phyloP scores from a whole-genome alignment of 225 moss, liverwort and hornwort genomes.

The Climacium dendroides region DNA sequence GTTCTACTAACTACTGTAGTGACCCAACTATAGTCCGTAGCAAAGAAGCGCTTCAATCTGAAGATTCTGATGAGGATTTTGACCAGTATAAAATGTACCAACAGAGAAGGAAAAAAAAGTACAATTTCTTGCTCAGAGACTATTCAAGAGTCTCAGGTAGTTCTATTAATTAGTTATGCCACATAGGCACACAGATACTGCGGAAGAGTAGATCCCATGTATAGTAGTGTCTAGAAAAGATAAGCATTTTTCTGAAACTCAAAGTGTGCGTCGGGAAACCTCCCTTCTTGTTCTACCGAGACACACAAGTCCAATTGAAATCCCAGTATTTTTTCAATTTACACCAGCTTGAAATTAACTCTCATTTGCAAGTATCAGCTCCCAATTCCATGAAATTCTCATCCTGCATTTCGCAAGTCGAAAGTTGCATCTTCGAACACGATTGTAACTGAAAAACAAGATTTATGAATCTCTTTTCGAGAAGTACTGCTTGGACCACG shows the following conservation, averaged over 20 bases:
- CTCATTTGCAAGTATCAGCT: neutral
- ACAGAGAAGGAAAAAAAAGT: neutral
- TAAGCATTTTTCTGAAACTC: neutral
- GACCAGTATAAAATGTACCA: neutral
- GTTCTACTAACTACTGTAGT: neutral
- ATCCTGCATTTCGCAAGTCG: neutral
- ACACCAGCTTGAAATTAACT: neutral
- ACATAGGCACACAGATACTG: neutral
- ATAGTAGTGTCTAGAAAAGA: neutral
- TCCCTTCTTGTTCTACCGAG: neutral
- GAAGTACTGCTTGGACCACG: no score
- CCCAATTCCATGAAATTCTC: neutral
- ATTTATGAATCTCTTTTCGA: no score
- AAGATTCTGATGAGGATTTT: neutral
- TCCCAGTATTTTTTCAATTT: neutral
- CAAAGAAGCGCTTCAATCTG: neutral
- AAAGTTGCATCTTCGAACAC: neutral
- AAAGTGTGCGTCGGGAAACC: neutral
- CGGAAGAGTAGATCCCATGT: neutral
- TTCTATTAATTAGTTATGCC: neutral
- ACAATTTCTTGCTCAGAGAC: neutral
- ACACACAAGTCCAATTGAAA: neutral
- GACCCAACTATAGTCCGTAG: no score
- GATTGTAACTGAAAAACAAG: no score
- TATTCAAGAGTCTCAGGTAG: neutral